phyloP scores from a whole-genome alignment of 2,329 filamentous ascomycete genomes.

The Acephala macrosclerotiorum region DNA sequence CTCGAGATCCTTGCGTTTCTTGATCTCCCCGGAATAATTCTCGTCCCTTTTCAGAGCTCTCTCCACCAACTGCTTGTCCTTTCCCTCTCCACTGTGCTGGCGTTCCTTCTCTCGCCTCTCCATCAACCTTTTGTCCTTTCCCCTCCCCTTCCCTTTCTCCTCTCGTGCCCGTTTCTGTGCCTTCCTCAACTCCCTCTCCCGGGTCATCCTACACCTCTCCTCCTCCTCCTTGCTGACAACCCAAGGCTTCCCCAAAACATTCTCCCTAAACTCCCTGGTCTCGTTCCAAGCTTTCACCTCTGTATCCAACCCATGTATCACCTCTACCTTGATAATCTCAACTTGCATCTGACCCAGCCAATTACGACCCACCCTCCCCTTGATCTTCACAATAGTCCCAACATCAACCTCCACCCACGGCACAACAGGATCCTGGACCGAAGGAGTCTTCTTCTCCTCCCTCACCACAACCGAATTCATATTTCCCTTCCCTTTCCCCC shows the following conservation, averaged over 20 bases:
- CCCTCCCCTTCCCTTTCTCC: constrained; percentile 20
- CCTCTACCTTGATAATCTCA: constrained; percentile 57
- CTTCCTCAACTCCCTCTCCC: not conserved
- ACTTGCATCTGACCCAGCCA: constrained; percentile 61
- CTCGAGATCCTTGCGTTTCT: constrained; percentile 17
- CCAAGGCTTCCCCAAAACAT: constrained; percentile 50
- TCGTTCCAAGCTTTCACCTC: constrained; percentile 68
- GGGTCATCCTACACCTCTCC: not conserved
- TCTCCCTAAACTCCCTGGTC: constrained; percentile 55
- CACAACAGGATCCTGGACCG: constrained; percentile 40
- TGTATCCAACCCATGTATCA: constrained; percentile 58
- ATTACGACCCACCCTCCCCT: constrained; percentile 54
- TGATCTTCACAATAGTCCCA: constrained; percentile 63
- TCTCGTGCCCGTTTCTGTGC: constrained; percentile 35
- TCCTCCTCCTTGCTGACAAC: constrained; percentile 20
- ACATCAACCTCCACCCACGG: constrained; percentile 51
- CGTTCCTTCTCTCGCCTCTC: constrained; percentile 12
- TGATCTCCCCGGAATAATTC: not conserved
- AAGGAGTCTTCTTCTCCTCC: constrained; percentile 64
- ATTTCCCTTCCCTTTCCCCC: constrained; percentile 1
- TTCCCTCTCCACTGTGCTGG: constrained; percentile 9
- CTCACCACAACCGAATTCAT: not conserved
- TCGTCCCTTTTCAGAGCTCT: not conserved
- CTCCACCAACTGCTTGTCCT: constrained; percentile 2
- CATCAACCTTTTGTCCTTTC: constrained; percentile 4